Evolutionary conservation across 2,329 filamentous ascomycete species (phyloP).

Genomic region (Fusarium incarnatum): DNA sequence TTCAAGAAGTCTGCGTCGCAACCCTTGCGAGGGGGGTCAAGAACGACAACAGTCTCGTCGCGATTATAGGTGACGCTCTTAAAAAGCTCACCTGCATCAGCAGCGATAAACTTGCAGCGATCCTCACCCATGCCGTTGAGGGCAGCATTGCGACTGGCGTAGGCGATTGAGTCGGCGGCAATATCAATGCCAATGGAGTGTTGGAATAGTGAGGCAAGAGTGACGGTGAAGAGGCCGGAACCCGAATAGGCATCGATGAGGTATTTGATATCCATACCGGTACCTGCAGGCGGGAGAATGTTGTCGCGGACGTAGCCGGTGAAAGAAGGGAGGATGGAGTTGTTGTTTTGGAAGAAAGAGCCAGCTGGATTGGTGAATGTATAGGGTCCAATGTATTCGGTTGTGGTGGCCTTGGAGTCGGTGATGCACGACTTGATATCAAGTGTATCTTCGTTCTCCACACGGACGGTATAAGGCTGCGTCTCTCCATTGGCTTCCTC

Average conservation of each 20-base stretch:
- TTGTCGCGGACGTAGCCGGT: constrained; percentile 87
- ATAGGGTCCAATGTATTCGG: constrained; percentile 88
- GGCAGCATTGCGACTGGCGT: constrained; percentile 80
- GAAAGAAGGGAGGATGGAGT: constrained; percentile 90
- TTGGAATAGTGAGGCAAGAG: constrained; percentile 85
- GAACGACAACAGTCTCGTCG: constrained; percentile 89
- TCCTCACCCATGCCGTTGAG: constrained; percentile 76
- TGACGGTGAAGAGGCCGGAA: constrained; percentile 96
- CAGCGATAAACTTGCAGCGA: constrained; percentile 86
- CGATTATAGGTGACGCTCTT: constrained; percentile 76
- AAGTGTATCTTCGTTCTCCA: constrained; percentile 67
- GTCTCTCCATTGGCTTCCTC: constrained; percentile 46
- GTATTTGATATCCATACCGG: constrained; percentile 71
- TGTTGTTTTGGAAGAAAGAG: constrained; percentile 99
- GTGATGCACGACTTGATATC: constrained; percentile 92
- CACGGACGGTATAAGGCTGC: constrained; percentile 54
- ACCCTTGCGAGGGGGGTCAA: constrained; percentile 96
- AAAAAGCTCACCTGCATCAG: constrained; percentile 88
- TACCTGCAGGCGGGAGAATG: constrained; percentile 69
- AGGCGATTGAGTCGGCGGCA: constrained; percentile 79
- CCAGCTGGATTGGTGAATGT: constrained; percentile 92
- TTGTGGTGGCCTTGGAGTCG: constrained; percentile 82
- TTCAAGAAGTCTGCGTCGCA: constrained; percentile 86
- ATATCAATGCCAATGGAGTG: constrained; percentile 93
- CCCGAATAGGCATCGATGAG: constrained; percentile 98